phyloP scores from a whole-genome alignment of 2,329 filamentous ascomycete genomes.

The Epicoccum sorghinum region DNA sequence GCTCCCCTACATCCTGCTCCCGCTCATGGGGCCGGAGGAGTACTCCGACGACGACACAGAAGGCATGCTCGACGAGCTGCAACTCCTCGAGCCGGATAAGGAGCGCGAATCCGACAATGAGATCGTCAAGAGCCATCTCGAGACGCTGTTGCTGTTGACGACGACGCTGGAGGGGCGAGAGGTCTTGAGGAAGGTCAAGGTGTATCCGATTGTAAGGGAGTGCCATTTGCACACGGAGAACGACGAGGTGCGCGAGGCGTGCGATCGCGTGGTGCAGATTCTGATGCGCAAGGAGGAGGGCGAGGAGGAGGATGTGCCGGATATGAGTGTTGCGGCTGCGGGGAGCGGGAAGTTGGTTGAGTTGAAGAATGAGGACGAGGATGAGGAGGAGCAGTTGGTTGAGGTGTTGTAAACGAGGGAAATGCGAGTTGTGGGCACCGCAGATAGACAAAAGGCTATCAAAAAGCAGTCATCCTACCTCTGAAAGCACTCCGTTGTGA shows the following conservation, averaged over 20 bases:
- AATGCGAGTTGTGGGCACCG: too few species aligned
- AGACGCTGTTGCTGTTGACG: slow-evolving; percentile 83
- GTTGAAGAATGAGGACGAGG: slow-evolving; percentile 38
- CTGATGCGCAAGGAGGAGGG: slow-evolving; percentile 79
- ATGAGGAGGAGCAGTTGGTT: slow-evolving; percentile 47
- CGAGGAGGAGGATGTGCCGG: slow-evolving; percentile 55
- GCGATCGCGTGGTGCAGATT: slow-evolving; percentile 88
- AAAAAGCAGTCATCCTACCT: too few species aligned
- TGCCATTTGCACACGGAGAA: slow-evolving; percentile 79
- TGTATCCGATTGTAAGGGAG: slow-evolving; percentile 89
- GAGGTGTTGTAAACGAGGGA: slow-evolving; percentile 29
- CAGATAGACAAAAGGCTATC: too few species aligned
- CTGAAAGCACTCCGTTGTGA: too few species aligned
- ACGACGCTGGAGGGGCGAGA: slow-evolving; percentile 79
- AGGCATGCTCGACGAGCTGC: slow-evolving; percentile 86
- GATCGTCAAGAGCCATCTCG: slow-evolving; percentile 85
- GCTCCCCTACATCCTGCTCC: slow-evolving; percentile 85
- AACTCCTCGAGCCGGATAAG: slow-evolving; percentile 89
- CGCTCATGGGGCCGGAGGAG: slow-evolving; percentile 86
- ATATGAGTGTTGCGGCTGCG: slow-evolving; percentile 16
- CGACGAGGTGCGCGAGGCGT: slow-evolving; percentile 81
- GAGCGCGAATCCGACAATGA: slow-evolving; percentile 75
- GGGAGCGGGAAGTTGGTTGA: slow-evolving; percentile 37
- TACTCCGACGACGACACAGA: slow-evolving; percentile 86
- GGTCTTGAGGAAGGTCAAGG: slow-evolving; percentile 73